These are phyloP conservation scores for Millerozyma miso DNA, from an alignment of 805 yeast genomes.

Conservation along the genomic window DNA sequence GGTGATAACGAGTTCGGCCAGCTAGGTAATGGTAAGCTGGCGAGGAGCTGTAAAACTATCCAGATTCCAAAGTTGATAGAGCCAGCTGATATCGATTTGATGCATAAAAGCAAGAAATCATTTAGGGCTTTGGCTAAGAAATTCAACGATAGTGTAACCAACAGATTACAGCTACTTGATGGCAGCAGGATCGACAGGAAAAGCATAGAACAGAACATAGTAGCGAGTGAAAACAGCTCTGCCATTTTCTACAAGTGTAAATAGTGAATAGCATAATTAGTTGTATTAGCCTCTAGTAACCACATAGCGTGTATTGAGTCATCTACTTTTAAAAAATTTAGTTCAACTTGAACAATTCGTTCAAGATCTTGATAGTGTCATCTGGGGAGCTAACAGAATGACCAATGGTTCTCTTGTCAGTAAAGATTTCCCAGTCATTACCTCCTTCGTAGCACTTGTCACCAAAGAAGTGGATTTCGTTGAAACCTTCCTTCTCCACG, in stretches of 20 bases:
- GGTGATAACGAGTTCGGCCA: conserved; percentile 85
- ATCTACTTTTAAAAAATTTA: not conserved
- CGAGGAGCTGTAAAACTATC: conserved; percentile 53
- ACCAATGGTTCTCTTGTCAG: conserved; percentile 89
- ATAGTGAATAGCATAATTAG: conserved; percentile 4
- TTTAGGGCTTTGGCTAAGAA: conserved; percentile 25
- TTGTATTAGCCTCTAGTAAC: not conserved
- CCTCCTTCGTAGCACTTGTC: conserved; percentile 98
- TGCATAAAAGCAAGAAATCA: conserved; percentile 7
- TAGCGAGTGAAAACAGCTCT: conserved; percentile 58
- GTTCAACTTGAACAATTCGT: conserved; percentile 67
- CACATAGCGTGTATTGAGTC: not conserved
- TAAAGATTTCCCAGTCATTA: conserved; percentile 96
- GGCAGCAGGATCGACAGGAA: conserved; percentile 15
- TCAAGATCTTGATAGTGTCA: conserved; percentile 83
- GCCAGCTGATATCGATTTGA: conserved; percentile 36
- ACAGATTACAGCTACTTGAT: conserved; percentile 45
- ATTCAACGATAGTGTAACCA: conserved; percentile 28
- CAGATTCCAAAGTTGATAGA: conserved; percentile 55
- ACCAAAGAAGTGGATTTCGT: conserved; percentile 94
- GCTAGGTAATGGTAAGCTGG: conserved; percentile 74
- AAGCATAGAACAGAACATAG: conserved; percentile 49
- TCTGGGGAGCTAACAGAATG: conserved; percentile 87
- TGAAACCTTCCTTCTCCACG: conserved; percentile 79
- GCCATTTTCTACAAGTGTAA: conserved; percentile 55